These are phyloP conservation scores for Rhizopus arrhizus DNA, from an alignment of 371 early-diverging fungal species.

Conservation along the genomic window DNA sequence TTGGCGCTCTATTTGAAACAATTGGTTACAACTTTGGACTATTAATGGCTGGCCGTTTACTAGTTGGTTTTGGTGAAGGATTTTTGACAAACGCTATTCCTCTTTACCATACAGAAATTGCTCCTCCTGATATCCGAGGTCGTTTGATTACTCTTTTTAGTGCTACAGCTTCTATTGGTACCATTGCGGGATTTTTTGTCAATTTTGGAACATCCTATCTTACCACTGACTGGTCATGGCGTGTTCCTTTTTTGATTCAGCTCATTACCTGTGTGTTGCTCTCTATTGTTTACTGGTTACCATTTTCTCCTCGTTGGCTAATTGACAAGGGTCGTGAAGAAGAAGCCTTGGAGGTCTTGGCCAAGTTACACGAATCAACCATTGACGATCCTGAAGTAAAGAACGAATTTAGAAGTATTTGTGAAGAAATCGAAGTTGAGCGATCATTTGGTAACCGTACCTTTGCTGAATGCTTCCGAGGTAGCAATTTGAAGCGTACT, in stretches of 20 bases:
- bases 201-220: constrained; percentile 52
- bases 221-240: constrained; percentile 44
- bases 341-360: constrained; percentile 49
- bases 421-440: constrained; percentile 43
- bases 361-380: constrained; percentile 45
- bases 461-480: constrained; percentile 42
- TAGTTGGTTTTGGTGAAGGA: constrained; percentile 51
- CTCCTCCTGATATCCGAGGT: constrained; percentile 71
- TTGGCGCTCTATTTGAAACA: constrained; percentile 50
- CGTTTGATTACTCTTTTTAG: constrained; percentile 49
- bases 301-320: constrained; percentile 53
- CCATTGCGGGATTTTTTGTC: constrained; percentile 51
- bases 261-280: constrained; percentile 26
- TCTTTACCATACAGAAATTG: constrained; percentile 61
- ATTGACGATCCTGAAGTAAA: constrained; percentile 43
- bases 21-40: constrained; percentile 48
- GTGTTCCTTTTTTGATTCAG: constrained; percentile 43
- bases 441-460: constrained; percentile 44
- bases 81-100: constrained; percentile 46
- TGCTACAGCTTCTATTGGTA: constrained; percentile 41
- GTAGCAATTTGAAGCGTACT: constrained; percentile 43
- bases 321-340: constrained; percentile 51
- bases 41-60: constrained; percentile 42
- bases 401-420: constrained; percentile 38
- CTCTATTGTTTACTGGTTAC: constrained; percentile 21